These are phyloP conservation scores for Agroathelia rolfsii DNA, from an alignment of 1,284 basidiomycete species.

Conservation along the genomic window DNA sequence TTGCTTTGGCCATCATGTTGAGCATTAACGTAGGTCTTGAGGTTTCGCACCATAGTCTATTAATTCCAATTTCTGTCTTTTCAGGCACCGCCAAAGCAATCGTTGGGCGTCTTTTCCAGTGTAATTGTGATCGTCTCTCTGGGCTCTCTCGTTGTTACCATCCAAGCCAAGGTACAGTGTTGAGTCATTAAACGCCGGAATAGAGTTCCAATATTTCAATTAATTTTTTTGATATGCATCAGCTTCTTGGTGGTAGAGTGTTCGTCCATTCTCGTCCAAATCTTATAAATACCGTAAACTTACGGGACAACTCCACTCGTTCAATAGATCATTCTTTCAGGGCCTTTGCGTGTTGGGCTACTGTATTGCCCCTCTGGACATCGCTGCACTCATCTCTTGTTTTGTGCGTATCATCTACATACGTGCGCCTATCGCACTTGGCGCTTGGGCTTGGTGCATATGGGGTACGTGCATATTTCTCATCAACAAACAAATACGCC, in stretches of 20 bases:
- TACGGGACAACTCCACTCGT: constrained; percentile 8
- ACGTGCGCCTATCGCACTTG: constrained; percentile 72
- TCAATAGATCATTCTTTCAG: constrained; percentile 86
- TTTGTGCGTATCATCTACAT: constrained; percentile 83
- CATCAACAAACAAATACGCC: background rate
- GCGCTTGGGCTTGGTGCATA: constrained; percentile 89
- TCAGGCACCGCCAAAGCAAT: constrained; percentile 76
- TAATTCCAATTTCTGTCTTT: constrained; percentile 8
- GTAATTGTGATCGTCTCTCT: constrained; percentile 87
- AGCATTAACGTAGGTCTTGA: constrained; percentile 67
- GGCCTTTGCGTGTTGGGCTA: constrained; percentile 88
- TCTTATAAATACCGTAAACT: background rate
- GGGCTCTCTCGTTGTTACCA: constrained; percentile 80
- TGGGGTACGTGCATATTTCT: constrained; percentile 60
- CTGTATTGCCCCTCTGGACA: constrained; percentile 81
- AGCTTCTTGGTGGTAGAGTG: constrained; percentile 92
- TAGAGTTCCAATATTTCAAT: constrained; percentile 7
- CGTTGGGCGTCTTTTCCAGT: constrained; percentile 83
- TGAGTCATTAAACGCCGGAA: background rate
- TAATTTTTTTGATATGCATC: constrained; percentile 2
- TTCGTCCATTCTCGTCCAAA: constrained; percentile 28
- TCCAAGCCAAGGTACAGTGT: constrained; percentile 74
- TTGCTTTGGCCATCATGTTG: constrained; percentile 78
- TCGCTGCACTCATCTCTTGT: constrained; percentile 80
- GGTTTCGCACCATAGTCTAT: background rate